Evolutionary conservation across 129 eudicot genomes (phyloP), one percentile per base, ranked within the genome.

Genomic region (Flaveria brownii): DNA sequence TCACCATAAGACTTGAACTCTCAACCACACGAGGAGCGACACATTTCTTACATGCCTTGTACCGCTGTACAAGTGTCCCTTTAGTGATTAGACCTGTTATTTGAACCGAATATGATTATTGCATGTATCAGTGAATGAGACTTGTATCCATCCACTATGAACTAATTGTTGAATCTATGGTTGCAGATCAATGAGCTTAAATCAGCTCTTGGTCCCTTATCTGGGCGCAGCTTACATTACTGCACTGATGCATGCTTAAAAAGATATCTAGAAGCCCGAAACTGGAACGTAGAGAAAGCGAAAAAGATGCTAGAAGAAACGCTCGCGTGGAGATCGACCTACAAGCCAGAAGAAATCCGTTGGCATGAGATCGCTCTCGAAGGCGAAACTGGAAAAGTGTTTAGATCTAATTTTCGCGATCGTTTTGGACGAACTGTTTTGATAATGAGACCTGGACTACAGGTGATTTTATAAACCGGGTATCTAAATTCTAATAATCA

Each of bases 371-470:
- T 93, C 59, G 96, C 97, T 14, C 46, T 54, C 30, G 97, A 93
- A 82, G 97, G 98, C 14, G 98, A 93, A 82, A 93, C 98, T 0
- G 98, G 98, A 49, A 91, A 94, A 81, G 72, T 87, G 8, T 94
- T 70, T 77, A 87, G 96, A 76, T 92, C 98, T 63, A 86, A 83
- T 77, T 93, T 91, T 33, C 97, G 65, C 78, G 98, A 93, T 71
- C 96, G 93, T 45, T 26, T 82, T 14, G 98, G 98, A 36, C 86
- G 97, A 80, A 80, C 90, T 6, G 97, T 93, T 75, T 90, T 93
- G 65, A 88, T 93, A 54, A 79, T 93, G 73, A 85, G 78, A 75
- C 98, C 98, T 13, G 98, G 97, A 69, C 67, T 78, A 73, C 97
- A 93, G 98, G 98, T 91, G 59, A 52, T 43, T 26, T 36, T 13